Percentiles rank a stretch among this genome's conserved stretches.
Conservation (phyloP, 257 asterid species). For the Rhazya stricta region DNA sequence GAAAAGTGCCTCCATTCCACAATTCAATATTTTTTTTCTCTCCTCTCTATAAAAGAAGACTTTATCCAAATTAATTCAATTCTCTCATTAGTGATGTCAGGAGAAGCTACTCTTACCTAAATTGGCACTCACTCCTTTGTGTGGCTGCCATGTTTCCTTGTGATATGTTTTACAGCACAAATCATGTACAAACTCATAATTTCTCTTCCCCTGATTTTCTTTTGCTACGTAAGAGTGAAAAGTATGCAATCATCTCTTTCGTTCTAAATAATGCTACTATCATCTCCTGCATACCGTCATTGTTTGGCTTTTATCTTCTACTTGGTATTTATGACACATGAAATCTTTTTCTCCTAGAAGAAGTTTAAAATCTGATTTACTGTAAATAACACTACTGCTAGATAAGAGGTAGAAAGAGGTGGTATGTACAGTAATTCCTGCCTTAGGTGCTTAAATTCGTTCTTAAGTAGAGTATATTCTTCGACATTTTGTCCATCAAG, state of each 20-base stretch:
- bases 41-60: background rate
- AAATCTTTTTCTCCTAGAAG: background rate
- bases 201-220: background rate
- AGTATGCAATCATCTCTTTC: background rate
- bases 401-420: background rate
- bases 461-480: background rate
- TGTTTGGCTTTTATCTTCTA: background rate
- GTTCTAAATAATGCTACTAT: background rate
- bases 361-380: background rate
- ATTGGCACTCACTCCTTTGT: background rate
- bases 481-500: background rate
- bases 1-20: too few species aligned
- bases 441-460: background rate
- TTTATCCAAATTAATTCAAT: background rate
- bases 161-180: too few species aligned
- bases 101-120: background rate
- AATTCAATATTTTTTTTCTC: background rate
- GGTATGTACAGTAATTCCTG: too few species aligned
- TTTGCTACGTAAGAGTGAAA: background rate
- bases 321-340: background rate
- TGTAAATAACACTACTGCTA: background rate
- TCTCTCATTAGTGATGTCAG: background rate
- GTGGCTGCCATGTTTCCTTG: too few species aligned
- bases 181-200: constrained; percentile 6
- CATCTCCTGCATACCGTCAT: background rate